These are phyloP conservation scores for Flaveria linearis DNA, from an alignment of 129 eudicot species.

Conservation along the genomic window DNA sequence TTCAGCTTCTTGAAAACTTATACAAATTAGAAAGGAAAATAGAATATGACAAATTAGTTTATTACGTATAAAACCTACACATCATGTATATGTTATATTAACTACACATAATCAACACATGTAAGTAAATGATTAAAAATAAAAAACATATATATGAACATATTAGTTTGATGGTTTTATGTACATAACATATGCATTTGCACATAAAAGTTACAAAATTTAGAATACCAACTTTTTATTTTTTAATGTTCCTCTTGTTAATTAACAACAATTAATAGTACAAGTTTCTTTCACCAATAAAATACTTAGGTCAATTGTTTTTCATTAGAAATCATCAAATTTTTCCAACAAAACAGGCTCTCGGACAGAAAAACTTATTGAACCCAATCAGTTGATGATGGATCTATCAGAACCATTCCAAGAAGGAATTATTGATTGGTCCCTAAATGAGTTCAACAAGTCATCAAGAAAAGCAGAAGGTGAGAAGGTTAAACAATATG, in stretches of 20 bases:
- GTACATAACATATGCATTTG: no score
- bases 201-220: no score
- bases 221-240: no score
- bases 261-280: neutral
- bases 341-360: neutral
- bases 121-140: no score
- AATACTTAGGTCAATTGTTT: neutral
- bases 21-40: no score
- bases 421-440: neutral
- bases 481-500: slow-evolving; percentile 37
- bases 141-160: no score
- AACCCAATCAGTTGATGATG: neutral
- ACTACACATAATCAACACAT: no score
- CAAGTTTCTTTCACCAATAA: slow-evolving; percentile 4
- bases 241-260: neutral
- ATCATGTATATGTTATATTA: no score
- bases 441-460: neutral
- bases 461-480: slow-evolving; percentile 19
- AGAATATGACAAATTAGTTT: no score
- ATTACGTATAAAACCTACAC: no score
- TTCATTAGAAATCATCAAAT: neutral
- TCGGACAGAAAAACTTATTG: neutral
- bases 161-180: no score
- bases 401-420: neutral
- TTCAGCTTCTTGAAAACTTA: no score